phyloP scores from a whole-genome alignment of 805 yeast genomes.

The Brettanomyces nanus region DNA sequence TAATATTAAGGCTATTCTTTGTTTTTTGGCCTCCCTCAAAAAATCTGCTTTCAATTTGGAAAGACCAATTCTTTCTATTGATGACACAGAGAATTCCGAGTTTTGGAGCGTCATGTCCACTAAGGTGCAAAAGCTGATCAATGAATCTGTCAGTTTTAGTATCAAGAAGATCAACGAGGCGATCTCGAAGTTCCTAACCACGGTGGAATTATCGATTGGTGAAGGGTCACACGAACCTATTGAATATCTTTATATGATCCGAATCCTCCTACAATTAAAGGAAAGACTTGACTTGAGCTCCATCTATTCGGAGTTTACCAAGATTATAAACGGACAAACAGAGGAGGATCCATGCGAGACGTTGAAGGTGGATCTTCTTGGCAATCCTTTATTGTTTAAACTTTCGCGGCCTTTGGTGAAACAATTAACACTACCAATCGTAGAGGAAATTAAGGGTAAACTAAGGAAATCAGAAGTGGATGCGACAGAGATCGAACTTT shows the following conservation, averaged over 20 bases:
- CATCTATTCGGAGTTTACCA: slow-evolving; percentile 6
- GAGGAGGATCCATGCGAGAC: background rate
- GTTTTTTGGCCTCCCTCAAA: slow-evolving; percentile 15
- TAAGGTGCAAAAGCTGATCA: slow-evolving; percentile 9
- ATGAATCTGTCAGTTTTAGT: slow-evolving; percentile 12
- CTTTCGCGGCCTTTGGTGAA: background rate
- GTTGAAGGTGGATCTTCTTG: slow-evolving; percentile 9
- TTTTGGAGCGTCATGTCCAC: slow-evolving; percentile 20
- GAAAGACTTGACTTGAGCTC: slow-evolving; percentile 14
- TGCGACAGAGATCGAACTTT: slow-evolving; percentile 13
- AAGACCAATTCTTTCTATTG: slow-evolving; percentile 28
- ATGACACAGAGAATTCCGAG: slow-evolving; percentile 26
- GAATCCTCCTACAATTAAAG: slow-evolving; percentile 19
- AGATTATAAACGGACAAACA: slow-evolving; percentile 2
- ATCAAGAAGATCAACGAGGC: slow-evolving; percentile 11
- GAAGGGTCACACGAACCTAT: slow-evolving; percentile 6
- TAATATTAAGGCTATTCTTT: slow-evolving; percentile 7
- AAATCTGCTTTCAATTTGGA: slow-evolving; percentile 13
- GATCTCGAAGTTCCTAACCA: slow-evolving; percentile 11
- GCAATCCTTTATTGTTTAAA: slow-evolving; percentile 8
- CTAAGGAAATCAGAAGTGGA: background rate
- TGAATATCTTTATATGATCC: slow-evolving; percentile 18
- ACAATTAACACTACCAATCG: background rate
- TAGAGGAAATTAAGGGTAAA: background rate
- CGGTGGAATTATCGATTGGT: slow-evolving; percentile 7